These are phyloP conservation scores for Agaricus subrufescens DNA, from an alignment of 768 basidiomycete genomes.

Conservation along the genomic window DNA sequence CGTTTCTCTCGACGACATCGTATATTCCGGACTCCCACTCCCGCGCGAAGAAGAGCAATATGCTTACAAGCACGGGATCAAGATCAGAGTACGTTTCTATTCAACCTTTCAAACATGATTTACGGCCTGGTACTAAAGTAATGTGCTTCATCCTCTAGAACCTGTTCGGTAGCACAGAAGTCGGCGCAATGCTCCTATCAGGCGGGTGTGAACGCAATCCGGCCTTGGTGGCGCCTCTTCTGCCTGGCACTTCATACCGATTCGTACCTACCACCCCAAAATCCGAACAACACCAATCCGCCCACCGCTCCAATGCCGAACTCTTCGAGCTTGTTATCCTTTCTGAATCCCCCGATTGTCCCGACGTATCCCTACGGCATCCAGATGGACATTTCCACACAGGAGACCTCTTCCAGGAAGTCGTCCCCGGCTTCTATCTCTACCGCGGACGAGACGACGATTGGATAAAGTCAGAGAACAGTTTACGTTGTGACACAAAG, in stretches of 20 bases:
- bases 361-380: slow-evolving; percentile 50
- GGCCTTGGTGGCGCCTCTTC: slow-evolving; percentile 48
- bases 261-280: slow-evolving; percentile 47
- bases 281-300: slow-evolving; percentile 34
- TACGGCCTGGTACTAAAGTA: slow-evolving; percentile 18
- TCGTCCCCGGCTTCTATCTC: slow-evolving; percentile 50
- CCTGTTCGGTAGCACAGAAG: slow-evolving; percentile 79
- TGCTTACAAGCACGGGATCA: slow-evolving; percentile 60
- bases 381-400: slow-evolving; percentile 74
- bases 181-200: slow-evolving; percentile 67
- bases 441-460: slow-evolving; percentile 76
- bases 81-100: slow-evolving; percentile 47
- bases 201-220: slow-evolving; percentile 49
- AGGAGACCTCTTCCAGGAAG: slow-evolving; percentile 75
- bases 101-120: slow-evolving; percentile 11
- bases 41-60: slow-evolving; percentile 67
- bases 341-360: slow-evolving; percentile 65
- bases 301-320: slow-evolving; percentile 49
- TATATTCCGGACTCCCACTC: slow-evolving; percentile 64
- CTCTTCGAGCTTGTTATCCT: slow-evolving; percentile 70
- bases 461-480: slow-evolving; percentile 82
- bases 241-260: slow-evolving; percentile 56
- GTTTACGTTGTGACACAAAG: slow-evolving; percentile 75
- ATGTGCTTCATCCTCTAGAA: slow-evolving; percentile 38
- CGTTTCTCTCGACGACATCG: slow-evolving; percentile 52